These are phyloP conservation scores for Corynespora cassiicola DNA, from an alignment of 2,329 filamentous ascomycete genomes.

Conservation along the genomic window DNA sequence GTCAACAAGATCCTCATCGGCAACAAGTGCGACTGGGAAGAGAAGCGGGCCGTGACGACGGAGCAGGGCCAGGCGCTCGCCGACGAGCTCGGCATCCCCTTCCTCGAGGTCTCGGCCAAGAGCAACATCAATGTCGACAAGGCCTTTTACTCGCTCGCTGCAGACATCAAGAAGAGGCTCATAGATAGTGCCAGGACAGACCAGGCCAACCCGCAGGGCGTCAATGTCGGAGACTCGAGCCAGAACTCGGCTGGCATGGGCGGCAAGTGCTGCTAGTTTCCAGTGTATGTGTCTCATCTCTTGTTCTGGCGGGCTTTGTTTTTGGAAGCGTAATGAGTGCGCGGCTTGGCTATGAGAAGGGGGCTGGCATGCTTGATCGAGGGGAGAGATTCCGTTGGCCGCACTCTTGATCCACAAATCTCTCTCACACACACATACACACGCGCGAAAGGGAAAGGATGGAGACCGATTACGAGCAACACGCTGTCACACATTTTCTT, in stretches of 20 bases:
- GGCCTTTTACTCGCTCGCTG: slow-evolving; percentile 99
- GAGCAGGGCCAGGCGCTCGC: slow-evolving; percentile 83
- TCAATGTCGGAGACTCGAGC: slow-evolving; percentile 42
- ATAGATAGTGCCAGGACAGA: slow-evolving; percentile 89
- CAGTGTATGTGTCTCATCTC: too few relatives aligned
- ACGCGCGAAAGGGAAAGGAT: too few relatives aligned
- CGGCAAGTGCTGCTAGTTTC: slow-evolving; percentile 49
- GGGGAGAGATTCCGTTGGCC: too few relatives aligned
- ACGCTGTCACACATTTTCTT: too few relatives aligned
- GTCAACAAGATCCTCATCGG: slow-evolving; percentile 99
- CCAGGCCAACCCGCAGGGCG: slow-evolving; percentile 31
- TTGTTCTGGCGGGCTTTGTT: too few relatives aligned
- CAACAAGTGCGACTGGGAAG: slow-evolving; percentile 99
- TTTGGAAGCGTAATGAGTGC: too few relatives aligned
- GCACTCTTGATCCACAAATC: too few relatives aligned
- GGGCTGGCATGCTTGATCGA: too few relatives aligned
- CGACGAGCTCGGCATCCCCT: slow-evolving; percentile 97
- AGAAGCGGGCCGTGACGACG: slow-evolving; percentile 99
- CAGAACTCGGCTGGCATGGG: slow-evolving; percentile 36
- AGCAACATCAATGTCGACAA: slow-evolving; percentile 99
- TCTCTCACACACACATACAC: too few relatives aligned
- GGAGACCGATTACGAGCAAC: too few relatives aligned
- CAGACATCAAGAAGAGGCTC: slow-evolving; percentile 98
- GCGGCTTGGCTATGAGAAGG: too few relatives aligned
- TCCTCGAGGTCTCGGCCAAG: slow-evolving; percentile 99